Percentiles rank a stretch among this genome's conserved stretches.
These are phyloP conservation scores for Ochetophila trinervis DNA, from an alignment of 306 rosid species.

Conservation along the genomic window DNA sequence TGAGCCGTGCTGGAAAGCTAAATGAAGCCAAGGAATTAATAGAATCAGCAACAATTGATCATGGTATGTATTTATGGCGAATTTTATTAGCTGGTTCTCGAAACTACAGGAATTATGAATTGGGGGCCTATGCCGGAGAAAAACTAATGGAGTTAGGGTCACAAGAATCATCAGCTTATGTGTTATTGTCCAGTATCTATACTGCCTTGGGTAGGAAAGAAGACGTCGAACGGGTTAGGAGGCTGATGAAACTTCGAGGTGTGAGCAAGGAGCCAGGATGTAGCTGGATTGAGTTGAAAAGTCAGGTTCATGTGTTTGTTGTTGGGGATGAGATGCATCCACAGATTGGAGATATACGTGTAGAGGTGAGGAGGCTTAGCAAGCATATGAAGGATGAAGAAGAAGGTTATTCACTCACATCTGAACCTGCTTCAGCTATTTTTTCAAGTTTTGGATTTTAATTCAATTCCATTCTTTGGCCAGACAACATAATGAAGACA, in stretches of 20 bases:
- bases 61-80: constrained; percentile 75
- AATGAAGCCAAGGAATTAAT: constrained; percentile 71
- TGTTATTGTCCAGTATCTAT: constrained; percentile 70
- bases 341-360: constrained; percentile 46
- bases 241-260: constrained; percentile 68
- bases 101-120: constrained; percentile 59
- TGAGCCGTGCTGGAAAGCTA: constrained; percentile 82
- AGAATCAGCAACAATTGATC: constrained; percentile 72
- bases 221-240: constrained; percentile 75
- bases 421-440: background rate
- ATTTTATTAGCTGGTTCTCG: constrained; percentile 73
- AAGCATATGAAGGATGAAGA: constrained; percentile 68
- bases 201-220: constrained; percentile 57
- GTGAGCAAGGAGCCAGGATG: constrained; percentile 85
- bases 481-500: too few species aligned
- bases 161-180: constrained; percentile 68
- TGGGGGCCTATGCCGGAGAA: constrained; percentile 84
- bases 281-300: constrained; percentile 85
- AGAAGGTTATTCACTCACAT: constrained; percentile 41
- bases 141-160: constrained; percentile 75
- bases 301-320: constrained; percentile 78
- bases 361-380: constrained; percentile 43
- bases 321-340: constrained; percentile 87
- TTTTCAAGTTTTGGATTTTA: too few species aligned
- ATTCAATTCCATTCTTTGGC: too few species aligned